These are phyloP conservation scores for Phlyctochytrium planicorne DNA, from an alignment of 192 early-diverging fungal species.

Conservation along the genomic window DNA sequence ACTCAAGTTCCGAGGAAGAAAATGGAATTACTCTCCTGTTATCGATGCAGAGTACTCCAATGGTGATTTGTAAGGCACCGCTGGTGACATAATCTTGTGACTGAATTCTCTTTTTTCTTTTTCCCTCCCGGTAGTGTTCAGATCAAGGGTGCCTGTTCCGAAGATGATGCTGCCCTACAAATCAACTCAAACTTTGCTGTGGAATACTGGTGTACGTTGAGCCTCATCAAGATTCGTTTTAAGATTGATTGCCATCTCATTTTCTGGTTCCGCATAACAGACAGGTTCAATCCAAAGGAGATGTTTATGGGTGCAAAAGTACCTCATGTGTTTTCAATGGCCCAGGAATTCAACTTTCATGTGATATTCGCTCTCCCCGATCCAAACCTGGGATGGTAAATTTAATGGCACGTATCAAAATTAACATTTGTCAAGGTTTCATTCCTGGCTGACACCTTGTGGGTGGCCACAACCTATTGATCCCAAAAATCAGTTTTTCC, in stretches of 20 bases:
- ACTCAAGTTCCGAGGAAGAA: not conserved
- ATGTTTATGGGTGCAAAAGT: not conserved
- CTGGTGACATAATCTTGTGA: not conserved
- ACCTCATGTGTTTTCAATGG: not conserved
- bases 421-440: too few species aligned
- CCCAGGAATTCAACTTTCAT: not conserved
- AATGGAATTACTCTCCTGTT: slow-evolving; percentile 6
- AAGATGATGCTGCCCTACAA: not conserved
- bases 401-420: too few species aligned
- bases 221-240: too few species aligned
- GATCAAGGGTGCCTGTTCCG: not conserved
- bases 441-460: too few species aligned
- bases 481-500: too few species aligned
- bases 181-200: not conserved
- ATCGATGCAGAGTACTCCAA: not conserved
- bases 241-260: too few species aligned
- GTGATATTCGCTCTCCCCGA: too few species aligned
- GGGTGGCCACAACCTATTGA: too few species aligned
- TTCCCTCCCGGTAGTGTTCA: not conserved
- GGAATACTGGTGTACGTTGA: slow-evolving; percentile 11
- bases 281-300: not conserved
- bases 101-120: not conserved
- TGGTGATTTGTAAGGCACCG: not conserved
- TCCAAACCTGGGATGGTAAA: slow-evolving; percentile 4
- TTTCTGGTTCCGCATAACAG: too few species aligned